These are phyloP conservation scores for Mucor irregularis DNA, from an alignment of 371 early-diverging fungal genomes.

Conservation along the genomic window DNA sequence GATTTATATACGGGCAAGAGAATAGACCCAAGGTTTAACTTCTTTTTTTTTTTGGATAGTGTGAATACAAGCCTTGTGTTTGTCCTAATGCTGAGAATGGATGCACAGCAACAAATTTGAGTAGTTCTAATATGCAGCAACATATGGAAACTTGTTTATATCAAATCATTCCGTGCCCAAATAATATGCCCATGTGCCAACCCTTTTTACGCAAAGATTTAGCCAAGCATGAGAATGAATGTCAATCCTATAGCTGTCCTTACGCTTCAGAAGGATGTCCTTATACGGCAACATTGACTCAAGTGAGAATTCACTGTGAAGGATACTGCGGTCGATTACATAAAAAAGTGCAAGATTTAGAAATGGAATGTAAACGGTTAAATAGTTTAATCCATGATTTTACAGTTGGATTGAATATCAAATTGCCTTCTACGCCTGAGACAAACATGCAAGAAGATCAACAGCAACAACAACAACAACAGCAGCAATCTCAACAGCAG, in stretches of 20 bases:
- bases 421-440: constrained; percentile 22
- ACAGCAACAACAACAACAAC: neutral
- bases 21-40: neutral
- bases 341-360: constrained; percentile 33
- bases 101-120: constrained; percentile 29
- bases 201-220: constrained; percentile 41
- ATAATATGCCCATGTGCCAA: constrained; percentile 35
- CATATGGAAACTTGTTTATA: constrained; percentile 36
- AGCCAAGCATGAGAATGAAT: constrained; percentile 35
- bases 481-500: too few relatives aligned
- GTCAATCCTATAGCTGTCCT: constrained; percentile 42
- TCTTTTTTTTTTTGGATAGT: constrained; percentile 24
- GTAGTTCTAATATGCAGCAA: constrained; percentile 18
- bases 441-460: constrained; percentile 8
- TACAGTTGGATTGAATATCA: constrained; percentile 6
- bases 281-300: constrained; percentile 33
- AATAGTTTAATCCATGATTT: constrained; percentile 20
- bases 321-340: constrained; percentile 45
- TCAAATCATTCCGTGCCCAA: constrained; percentile 44
- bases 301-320: constrained; percentile 36
- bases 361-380: constrained; percentile 31
- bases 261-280: constrained; percentile 43
- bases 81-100: constrained; percentile 47
- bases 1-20: neutral
- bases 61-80: constrained; percentile 21